Percentiles rank a stretch among this genome's conserved stretches.
Evolutionary conservation across 257 asterid species (phyloP).

Genomic region (Jaltomata sinuosa): DNA sequence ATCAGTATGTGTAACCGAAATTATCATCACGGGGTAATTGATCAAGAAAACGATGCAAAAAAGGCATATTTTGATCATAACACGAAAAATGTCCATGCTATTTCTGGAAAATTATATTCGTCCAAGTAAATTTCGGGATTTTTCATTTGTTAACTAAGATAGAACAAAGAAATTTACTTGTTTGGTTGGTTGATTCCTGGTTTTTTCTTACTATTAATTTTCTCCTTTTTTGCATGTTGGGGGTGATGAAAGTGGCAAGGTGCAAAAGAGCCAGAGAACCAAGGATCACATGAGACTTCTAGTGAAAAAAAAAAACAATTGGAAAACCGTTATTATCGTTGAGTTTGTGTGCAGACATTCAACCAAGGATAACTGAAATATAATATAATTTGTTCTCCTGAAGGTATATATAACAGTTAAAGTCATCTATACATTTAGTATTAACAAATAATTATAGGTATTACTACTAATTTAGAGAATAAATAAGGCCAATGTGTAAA

Average conservation of each 20-base stretch:
- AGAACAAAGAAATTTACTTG: not conserved
- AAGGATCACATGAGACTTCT: not conserved
- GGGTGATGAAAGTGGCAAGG: not conserved
- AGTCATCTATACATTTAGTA: not conserved
- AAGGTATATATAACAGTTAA: not conserved
- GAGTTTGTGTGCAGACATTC: conserved; percentile 5
- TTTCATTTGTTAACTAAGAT: not conserved
- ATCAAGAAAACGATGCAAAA: conserved; percentile 19
- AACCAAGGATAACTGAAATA: conserved; percentile 12
- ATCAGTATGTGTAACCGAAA: conserved; percentile 40
- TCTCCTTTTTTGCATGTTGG: not conserved
- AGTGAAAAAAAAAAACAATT: conserved; percentile 7
- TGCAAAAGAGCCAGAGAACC: conserved; percentile 4
- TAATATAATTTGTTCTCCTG: not conserved
- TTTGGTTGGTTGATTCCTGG: not conserved
- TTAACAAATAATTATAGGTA: not conserved
- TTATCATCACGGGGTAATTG: not conserved
- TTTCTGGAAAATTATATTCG: not conserved
- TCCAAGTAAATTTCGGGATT: not conserved
- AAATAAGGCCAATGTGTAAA: not conserved
- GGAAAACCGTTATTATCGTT: conserved; percentile 37
- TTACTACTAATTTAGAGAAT: not conserved
- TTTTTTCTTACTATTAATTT: not conserved
- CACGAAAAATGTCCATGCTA: conserved; percentile 39
- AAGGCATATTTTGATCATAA: conserved; percentile 19